Evolutionary conservation across 2,329 filamentous ascomycete genomes (phyloP).

Genomic region (Neonectria magnoliae): DNA sequence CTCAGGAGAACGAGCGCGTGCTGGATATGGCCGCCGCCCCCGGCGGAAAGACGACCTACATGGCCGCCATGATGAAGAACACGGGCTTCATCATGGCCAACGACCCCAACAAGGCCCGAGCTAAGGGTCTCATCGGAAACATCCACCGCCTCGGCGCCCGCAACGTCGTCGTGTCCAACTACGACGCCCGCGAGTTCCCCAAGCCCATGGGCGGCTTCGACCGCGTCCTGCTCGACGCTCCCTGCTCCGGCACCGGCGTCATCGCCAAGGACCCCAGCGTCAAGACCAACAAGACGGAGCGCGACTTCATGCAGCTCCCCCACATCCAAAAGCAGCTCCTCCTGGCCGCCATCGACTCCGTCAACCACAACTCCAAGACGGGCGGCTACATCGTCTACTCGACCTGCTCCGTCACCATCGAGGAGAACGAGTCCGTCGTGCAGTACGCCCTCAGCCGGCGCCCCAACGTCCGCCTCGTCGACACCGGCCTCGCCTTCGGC

Average conservation of each 20-base stretch:
- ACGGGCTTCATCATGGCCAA: slow-evolving; percentile 96
- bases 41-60: slow-evolving; percentile 95
- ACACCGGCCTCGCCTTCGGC: slow-evolving; percentile 89
- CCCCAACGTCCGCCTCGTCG: slow-evolving; percentile 92
- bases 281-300: slow-evolving; percentile 98
- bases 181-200: slow-evolving; percentile 94
- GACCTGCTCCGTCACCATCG: slow-evolving; percentile 92
- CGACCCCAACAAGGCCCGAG: slow-evolving; percentile 91
- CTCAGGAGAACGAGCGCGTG: slow-evolving; percentile 90
- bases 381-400: slow-evolving; percentile 97
- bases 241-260: slow-evolving; percentile 95
- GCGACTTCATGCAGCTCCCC: slow-evolving; percentile 91
- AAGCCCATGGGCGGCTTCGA: slow-evolving; percentile 96
- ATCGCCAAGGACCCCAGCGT: slow-evolving; percentile 97
- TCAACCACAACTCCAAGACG: slow-evolving; percentile 90
- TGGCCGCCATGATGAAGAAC: slow-evolving; percentile 96
- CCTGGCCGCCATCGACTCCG: slow-evolving; percentile 91
- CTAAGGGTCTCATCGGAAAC: slow-evolving; percentile 98
- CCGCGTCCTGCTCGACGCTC: slow-evolving; percentile 90
- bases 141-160: slow-evolving; percentile 93
- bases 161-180: slow-evolving; percentile 95
- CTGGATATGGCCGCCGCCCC: slow-evolving; percentile 96
- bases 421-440: slow-evolving; percentile 90
- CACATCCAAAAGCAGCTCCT: slow-evolving; percentile 96
- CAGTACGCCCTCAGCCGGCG: slow-evolving; percentile 92